phyloP scores from a whole-genome alignment of 2,329 filamentous ascomycete genomes.

The Hypoxylon sp. region DNA sequence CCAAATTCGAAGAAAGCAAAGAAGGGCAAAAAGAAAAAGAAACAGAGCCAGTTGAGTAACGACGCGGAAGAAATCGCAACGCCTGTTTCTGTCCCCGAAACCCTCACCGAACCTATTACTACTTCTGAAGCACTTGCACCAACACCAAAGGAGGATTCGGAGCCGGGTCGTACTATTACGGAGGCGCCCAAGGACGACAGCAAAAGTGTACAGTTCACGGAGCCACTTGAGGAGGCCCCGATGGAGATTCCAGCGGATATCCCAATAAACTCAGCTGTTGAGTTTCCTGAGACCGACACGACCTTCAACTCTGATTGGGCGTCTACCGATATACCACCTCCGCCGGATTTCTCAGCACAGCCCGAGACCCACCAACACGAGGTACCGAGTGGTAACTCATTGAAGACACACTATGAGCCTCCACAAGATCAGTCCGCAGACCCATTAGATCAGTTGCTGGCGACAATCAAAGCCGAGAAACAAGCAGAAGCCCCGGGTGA shows the following conservation, averaged over 20 bases:
- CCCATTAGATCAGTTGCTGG: slow-evolving; percentile 13
- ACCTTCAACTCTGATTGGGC: slow-evolving; percentile 27
- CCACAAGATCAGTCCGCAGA: slow-evolving; percentile 17
- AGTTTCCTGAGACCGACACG: slow-evolving; percentile 20
- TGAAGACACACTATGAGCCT: slow-evolving; percentile 11
- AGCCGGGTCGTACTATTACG: slow-evolving; percentile 17
- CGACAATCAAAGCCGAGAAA: slow-evolving; percentile 12
- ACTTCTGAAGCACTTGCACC: slow-evolving; percentile 26
- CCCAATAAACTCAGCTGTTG: slow-evolving; percentile 18
- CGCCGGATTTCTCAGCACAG: slow-evolving; percentile 14
- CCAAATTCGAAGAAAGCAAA: slow-evolving; percentile 33
- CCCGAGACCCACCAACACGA: slow-evolving; percentile 12
- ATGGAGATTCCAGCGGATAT: slow-evolving; percentile 33
- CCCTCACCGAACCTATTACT: slow-evolving; percentile 26
- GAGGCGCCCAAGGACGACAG: slow-evolving; percentile 45
- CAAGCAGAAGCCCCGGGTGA: slow-evolving; percentile 6
- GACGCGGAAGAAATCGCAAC: slow-evolving; percentile 27
- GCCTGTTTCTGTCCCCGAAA: slow-evolving; percentile 21
- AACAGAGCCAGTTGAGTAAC: slow-evolving; percentile 13
- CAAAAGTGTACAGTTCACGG: slow-evolving; percentile 44
- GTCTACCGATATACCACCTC: slow-evolving; percentile 20
- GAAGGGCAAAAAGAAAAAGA: slow-evolving; percentile 35
- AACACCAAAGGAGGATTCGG: slow-evolving; percentile 30
- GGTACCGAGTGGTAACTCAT: slow-evolving; percentile 6
- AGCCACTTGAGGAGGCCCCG: slow-evolving; percentile 35